phyloP scores from a whole-genome alignment of 495 filamentous ascomycete genomes.

The Penicillium mononematosum region DNA sequence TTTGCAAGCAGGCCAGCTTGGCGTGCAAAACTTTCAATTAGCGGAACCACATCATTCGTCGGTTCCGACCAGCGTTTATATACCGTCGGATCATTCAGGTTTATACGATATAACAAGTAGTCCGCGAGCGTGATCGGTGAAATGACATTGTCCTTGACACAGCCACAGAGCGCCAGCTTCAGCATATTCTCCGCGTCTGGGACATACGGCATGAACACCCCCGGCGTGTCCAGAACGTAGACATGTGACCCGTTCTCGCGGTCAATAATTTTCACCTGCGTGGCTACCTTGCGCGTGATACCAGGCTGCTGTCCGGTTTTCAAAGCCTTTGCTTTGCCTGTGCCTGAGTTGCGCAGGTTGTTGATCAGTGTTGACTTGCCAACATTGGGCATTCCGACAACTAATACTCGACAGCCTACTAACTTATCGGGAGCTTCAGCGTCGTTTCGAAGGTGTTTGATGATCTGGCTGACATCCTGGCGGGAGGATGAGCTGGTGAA shows the following conservation, averaged over 20 bases:
- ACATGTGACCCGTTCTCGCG: slow-evolving; percentile 51
- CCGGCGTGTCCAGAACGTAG: slow-evolving; percentile 73
- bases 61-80: slow-evolving; percentile 67
- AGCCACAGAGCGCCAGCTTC: slow-evolving; percentile 84
- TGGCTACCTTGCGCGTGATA: slow-evolving; percentile 80
- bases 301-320: slow-evolving; percentile 84
- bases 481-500: slow-evolving; percentile 60
- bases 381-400: slow-evolving; percentile 97
- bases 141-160: slow-evolving; percentile 85
- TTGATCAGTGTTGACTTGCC: slow-evolving; percentile 90
- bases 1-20: slow-evolving; percentile 75
- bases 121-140: slow-evolving; percentile 74
- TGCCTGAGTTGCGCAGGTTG: slow-evolving; percentile 67
- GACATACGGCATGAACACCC: slow-evolving; percentile 93
- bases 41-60: slow-evolving; percentile 75
- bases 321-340: slow-evolving; percentile 72
- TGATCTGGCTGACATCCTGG: slow-evolving; percentile 51
- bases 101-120: slow-evolving; percentile 83
- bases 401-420: slow-evolving; percentile 71
- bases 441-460: slow-evolving; percentile 54
- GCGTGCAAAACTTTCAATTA: slow-evolving; percentile 65
- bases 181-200: slow-evolving; percentile 83
- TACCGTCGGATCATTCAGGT: slow-evolving; percentile 53
- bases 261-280: slow-evolving; percentile 76
- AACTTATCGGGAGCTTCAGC: slow-evolving; percentile 50